phyloP scores from a whole-genome alignment of 805 yeast genomes.

The Sungouiella thailandica region DNA sequence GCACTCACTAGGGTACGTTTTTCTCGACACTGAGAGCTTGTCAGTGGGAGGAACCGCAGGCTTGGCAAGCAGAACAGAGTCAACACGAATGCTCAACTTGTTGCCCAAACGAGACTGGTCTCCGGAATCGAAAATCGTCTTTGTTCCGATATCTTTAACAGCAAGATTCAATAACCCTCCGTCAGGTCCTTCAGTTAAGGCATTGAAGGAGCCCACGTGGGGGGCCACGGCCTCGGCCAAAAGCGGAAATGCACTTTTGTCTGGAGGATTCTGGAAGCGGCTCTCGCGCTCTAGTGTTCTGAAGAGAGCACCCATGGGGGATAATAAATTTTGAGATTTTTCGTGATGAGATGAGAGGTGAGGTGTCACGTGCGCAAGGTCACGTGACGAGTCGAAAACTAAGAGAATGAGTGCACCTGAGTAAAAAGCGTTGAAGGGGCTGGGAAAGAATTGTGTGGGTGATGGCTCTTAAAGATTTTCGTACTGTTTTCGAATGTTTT shows the following conservation, averaged over 20 bases:
- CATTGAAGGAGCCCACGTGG: constrained; percentile 94
- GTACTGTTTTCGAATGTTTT: no score
- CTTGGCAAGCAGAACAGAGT: constrained; percentile 78
- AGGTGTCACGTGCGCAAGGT: neutral
- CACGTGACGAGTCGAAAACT: no score
- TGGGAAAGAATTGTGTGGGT: no score
- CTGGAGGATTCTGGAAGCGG: constrained; percentile 87
- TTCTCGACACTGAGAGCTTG: constrained; percentile 70
- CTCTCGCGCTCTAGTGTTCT: constrained; percentile 84
- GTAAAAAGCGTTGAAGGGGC: no score
- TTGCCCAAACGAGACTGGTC: constrained; percentile 74
- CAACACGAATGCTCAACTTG: constrained; percentile 79
- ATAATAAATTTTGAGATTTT: neutral
- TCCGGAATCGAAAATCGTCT: constrained; percentile 77
- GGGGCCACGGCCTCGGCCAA: constrained; percentile 89
- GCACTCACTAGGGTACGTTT: constrained; percentile 72
- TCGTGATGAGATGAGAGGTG: constrained; percentile 3
- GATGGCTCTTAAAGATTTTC: no score
- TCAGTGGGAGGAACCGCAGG: constrained; percentile 73
- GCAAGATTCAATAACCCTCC: constrained; percentile 85
- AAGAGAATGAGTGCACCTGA: no score
- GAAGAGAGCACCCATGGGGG: constrained; percentile 50
- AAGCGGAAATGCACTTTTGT: constrained; percentile 74
- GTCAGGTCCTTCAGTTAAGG: constrained; percentile 80
- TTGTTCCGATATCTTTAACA: constrained; percentile 82